Percentiles rank a stretch among this genome's conserved stretches.
These are phyloP conservation scores for Colletotrichum cuscutae DNA, from an alignment of 2,329 filamentous ascomycete species.

Conservation along the genomic window DNA sequence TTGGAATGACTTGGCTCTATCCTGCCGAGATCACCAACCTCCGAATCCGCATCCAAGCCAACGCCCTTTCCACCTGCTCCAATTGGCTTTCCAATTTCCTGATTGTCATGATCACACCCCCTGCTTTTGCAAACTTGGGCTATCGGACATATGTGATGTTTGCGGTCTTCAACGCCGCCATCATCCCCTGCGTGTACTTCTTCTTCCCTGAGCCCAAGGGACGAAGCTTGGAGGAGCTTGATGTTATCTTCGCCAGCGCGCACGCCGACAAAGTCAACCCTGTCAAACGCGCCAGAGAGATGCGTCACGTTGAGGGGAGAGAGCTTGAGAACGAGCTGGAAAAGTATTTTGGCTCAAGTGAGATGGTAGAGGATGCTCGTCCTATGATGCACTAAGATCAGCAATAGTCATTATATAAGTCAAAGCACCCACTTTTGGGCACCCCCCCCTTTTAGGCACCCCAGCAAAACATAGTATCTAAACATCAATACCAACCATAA, in stretches of 20 bases:
- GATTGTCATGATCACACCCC: slow-evolving; percentile 74
- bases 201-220: slow-evolving; percentile 65
- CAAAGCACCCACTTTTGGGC: too few relatives aligned
- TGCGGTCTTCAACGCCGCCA: slow-evolving; percentile 62
- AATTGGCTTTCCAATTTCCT: slow-evolving; percentile 73
- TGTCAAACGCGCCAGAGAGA: slow-evolving; percentile 41
- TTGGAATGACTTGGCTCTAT: slow-evolving; percentile 71
- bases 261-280: slow-evolving; percentile 40
- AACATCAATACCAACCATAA: too few relatives aligned
- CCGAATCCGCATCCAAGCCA: slow-evolving; percentile 69
- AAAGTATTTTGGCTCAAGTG: slow-evolving; percentile 41
- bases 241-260: slow-evolving; percentile 50
- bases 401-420: too few relatives aligned
- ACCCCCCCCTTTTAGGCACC: too few relatives aligned
- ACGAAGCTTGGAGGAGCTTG: slow-evolving; percentile 72
- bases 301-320: slow-evolving; percentile 36
- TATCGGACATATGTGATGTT: slow-evolving; percentile 68
- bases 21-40: slow-evolving; percentile 70
- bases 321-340: slow-evolving; percentile 42
- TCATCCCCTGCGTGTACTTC: slow-evolving; percentile 62
- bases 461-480: too few relatives aligned
- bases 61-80: slow-evolving; percentile 70
- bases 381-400: slow-evolving; percentile 22
- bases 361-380: slow-evolving; percentile 33
- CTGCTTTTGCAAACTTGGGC: slow-evolving; percentile 63